These are phyloP conservation scores for Russula emetica DNA, from an alignment of 768 basidiomycete species.

Conservation along the genomic window DNA sequence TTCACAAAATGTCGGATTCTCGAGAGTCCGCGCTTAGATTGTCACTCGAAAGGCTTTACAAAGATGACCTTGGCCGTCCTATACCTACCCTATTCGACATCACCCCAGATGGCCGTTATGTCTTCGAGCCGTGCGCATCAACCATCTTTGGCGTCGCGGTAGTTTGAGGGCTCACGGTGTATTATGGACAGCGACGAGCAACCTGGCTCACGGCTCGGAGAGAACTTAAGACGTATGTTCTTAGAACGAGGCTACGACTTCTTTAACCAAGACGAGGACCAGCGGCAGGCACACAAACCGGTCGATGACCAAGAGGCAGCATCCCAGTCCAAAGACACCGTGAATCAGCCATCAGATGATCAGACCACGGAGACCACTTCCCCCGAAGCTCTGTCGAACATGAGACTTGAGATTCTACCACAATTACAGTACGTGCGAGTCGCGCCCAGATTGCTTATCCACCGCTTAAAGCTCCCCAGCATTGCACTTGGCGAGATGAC, in stretches of 20 bases:
- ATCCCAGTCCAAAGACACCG: constrained; percentile 33
- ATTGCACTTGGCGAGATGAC: constrained; percentile 77
- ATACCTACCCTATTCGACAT: constrained; percentile 68
- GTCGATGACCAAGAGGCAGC: constrained; percentile 29
- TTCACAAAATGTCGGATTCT: background rate
- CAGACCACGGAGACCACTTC: constrained; percentile 53
- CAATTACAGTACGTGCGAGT: constrained; percentile 61
- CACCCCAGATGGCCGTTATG: constrained; percentile 58
- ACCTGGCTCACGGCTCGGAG: constrained; percentile 54
- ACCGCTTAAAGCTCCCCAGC: constrained; percentile 36
- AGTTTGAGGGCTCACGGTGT: constrained; percentile 9
- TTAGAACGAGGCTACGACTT: constrained; percentile 71
- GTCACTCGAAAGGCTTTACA: constrained; percentile 76
- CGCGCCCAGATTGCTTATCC: background rate
- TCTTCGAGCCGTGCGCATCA: constrained; percentile 64
- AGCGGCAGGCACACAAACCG: constrained; percentile 22
- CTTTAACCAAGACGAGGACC: constrained; percentile 50
- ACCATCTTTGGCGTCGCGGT: background rate
- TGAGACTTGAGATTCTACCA: constrained; percentile 67
- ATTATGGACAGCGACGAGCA: constrained; percentile 40
- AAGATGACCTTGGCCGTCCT: constrained; percentile 63
- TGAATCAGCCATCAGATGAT: constrained; percentile 32
- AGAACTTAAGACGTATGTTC: constrained; percentile 66
- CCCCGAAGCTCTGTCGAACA: constrained; percentile 64
- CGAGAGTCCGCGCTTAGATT: constrained; percentile 44